Evolutionary conservation across 331 rosid species (phyloP).

Genomic region (Acacia pycnantha): DNA sequence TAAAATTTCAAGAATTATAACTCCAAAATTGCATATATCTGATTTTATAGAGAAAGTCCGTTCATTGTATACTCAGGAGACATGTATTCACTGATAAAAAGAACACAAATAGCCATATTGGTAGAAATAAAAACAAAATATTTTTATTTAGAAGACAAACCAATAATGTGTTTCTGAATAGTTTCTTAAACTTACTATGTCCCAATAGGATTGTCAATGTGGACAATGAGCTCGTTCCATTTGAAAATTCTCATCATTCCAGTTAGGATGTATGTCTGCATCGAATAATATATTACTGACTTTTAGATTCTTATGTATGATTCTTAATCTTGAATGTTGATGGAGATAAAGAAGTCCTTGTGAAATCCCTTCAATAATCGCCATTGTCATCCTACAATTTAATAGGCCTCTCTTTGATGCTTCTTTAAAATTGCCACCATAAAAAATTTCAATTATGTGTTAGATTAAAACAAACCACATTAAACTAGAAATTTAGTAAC

Average conservation of each 20-base stretch:
- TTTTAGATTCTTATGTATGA: constrained; percentile 17
- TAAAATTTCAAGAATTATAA: constrained; percentile 27
- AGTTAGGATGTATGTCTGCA: constrained; percentile 17
- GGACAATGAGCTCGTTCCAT: not conserved
- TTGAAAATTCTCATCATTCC: constrained; percentile 27
- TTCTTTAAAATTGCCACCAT: not conserved
- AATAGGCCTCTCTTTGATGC: not conserved
- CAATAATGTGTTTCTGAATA: no score
- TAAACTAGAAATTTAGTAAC: not conserved
- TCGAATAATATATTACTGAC: constrained; percentile 22
- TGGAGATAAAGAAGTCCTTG: constrained; percentile 16
- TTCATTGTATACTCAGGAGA: constrained; percentile 18
- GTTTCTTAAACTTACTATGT: constrained; percentile 1
- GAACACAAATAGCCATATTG: not conserved
- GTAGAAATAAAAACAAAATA: not conserved
- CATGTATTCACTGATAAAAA: constrained; percentile 1
- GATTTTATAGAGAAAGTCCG: constrained; percentile 23
- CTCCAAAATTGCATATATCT: constrained; percentile 12
- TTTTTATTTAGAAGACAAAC: not conserved
- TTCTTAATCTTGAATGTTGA: not conserved
- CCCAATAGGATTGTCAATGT: constrained; percentile 1
- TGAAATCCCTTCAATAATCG: constrained; percentile 20
- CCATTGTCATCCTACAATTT: not conserved
- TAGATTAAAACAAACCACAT: no score
- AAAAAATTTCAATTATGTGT: not conserved